These are phyloP conservation scores for Cucumis hystrix DNA, from an alignment of 306 rosid species.

Conservation along the genomic window DNA sequence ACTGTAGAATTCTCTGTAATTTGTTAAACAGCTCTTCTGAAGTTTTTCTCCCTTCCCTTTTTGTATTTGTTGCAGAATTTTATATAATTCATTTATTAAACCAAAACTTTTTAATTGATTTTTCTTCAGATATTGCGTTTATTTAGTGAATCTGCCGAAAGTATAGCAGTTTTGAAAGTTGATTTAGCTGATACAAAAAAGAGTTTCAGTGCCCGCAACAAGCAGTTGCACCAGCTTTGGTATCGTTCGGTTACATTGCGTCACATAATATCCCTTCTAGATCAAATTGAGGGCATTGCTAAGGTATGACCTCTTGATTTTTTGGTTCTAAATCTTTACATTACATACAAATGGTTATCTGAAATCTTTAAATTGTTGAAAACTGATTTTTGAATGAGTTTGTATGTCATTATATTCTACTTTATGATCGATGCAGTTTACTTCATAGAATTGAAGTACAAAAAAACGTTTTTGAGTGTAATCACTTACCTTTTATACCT, in stretches of 20 bases:
- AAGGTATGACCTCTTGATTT: conserved; percentile 41
- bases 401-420: neutral
- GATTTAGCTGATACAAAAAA: conserved; percentile 89
- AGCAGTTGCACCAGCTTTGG: conserved; percentile 98
- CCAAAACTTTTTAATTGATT: neutral
- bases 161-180: conserved; percentile 57
- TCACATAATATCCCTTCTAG: conserved; percentile 87
- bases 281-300: conserved; percentile 97
- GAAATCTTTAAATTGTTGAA: neutral
- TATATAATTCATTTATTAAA: neutral
- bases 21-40: neutral
- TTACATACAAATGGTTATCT: neutral
- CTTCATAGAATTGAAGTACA: neutral
- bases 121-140: conserved; percentile 78
- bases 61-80: neutral
- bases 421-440: neutral
- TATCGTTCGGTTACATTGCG: conserved; percentile 95
- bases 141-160: conserved; percentile 90
- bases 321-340: neutral
- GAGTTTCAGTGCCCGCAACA: conserved; percentile 80
- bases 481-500: neutral
- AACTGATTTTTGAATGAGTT: neutral
- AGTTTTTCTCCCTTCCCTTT: neutral
- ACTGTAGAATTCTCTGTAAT: neutral
- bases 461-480: neutral